These are phyloP conservation scores for Sambucus nigra DNA, from an alignment of 129 eudicot species.

Conservation along the genomic window DNA sequence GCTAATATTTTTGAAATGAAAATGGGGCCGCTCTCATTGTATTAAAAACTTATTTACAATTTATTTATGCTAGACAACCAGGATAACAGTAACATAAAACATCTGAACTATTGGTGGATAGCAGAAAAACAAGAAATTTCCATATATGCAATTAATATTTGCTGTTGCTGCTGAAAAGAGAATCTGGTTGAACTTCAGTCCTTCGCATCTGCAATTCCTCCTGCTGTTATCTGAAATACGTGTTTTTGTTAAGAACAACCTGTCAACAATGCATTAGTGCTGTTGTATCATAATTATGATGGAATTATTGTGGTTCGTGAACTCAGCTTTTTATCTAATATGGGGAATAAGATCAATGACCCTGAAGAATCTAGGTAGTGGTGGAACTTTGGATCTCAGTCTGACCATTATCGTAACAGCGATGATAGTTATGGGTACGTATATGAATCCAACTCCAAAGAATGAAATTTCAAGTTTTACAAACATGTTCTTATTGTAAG, in stretches of 20 bases:
- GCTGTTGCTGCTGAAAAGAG: too few species aligned
- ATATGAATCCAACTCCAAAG: too few species aligned
- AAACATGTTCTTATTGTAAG: too few species aligned
- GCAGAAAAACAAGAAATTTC: not conserved
- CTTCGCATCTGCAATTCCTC: conserved; percentile 98
- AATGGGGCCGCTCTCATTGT: not conserved
- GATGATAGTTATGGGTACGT: too few species aligned
- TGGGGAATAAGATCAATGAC: not conserved
- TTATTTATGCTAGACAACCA: not conserved
- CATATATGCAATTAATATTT: conserved; percentile 4
- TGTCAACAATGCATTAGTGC: not conserved
- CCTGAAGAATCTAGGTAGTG: not conserved
- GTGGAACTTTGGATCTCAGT: too few species aligned
- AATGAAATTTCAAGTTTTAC: too few species aligned
- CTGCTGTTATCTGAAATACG: conserved; percentile 95
- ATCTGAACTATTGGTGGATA: not conserved
- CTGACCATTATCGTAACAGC: not conserved
- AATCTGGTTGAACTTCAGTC: conserved; percentile 32
- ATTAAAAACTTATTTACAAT: not conserved
- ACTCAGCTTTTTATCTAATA: not conserved
- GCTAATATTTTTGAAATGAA: not conserved
- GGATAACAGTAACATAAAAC: not conserved
- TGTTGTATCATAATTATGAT: not conserved
- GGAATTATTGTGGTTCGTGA: not conserved
- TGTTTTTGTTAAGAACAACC: conserved; percentile 41